phyloP scores from a whole-genome alignment of 225 moss, liverwort and hornwort species.

The Pleurozium schreberi region DNA sequence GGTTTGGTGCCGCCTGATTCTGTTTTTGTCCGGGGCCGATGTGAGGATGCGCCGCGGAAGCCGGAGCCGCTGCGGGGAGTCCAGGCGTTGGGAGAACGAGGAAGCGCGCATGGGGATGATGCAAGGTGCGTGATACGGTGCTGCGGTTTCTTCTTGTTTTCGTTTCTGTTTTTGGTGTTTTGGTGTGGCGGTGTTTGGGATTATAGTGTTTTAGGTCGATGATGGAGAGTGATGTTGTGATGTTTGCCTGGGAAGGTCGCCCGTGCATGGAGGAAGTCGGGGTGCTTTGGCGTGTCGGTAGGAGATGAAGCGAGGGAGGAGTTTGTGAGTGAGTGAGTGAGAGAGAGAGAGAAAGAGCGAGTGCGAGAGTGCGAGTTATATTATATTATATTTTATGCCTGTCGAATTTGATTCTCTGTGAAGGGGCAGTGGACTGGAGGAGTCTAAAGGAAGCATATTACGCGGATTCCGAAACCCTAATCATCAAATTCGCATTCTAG shows the following conservation, averaged over 20 bases:
- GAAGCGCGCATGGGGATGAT: neutral
- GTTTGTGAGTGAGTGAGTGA: no score
- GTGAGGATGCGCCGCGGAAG: neutral
- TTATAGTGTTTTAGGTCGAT: neutral
- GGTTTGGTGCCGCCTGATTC: no score
- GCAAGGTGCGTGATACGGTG: neutral
- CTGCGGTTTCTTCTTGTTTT: neutral
- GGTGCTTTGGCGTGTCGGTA: neutral
- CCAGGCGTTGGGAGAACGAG: neutral
- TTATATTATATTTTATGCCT: neutral
- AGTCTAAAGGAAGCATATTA: neutral
- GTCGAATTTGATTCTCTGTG: neutral
- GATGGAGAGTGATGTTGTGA: neutral
- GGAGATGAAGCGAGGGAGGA: neutral
- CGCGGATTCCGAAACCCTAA: conserved; percentile 14
- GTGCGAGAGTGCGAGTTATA: neutral
- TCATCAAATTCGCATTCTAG: neutral
- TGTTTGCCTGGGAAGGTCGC: neutral
- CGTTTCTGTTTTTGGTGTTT: neutral
- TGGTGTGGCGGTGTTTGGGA: neutral
- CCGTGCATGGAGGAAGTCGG: neutral
- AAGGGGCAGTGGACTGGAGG: neutral
- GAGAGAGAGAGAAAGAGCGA: neutral
- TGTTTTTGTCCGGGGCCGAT: neutral
- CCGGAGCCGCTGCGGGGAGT: neutral